These are phyloP conservation scores for Corchorus capsularis DNA, from an alignment of 345 rosid genomes.

Conservation along the genomic window DNA sequence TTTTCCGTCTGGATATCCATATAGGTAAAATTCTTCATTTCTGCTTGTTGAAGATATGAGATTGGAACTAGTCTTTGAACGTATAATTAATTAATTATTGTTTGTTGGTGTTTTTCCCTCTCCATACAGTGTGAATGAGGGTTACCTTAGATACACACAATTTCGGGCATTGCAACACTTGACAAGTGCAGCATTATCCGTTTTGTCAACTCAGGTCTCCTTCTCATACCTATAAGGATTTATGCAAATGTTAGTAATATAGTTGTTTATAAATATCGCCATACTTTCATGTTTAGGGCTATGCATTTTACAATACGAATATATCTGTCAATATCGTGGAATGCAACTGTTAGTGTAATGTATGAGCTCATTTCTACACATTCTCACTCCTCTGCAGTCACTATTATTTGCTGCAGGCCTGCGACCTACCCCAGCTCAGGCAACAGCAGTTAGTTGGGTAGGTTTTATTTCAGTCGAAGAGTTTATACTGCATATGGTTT, in stretches of 20 bases:
- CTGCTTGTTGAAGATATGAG: neutral
- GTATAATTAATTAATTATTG: neutral
- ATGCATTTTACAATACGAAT: neutral
- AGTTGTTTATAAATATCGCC: neutral
- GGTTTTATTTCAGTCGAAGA: constrained; percentile 17
- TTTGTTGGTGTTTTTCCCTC: neutral
- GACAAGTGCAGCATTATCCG: constrained; percentile 81
- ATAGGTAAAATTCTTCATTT: constrained; percentile 50
- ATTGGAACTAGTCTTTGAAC: neutral
- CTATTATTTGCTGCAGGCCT: constrained; percentile 97
- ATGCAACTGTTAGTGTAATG: neutral
- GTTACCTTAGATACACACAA: constrained; percentile 87
- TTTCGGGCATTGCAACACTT: constrained; percentile 90
- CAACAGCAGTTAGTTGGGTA: constrained; percentile 97
- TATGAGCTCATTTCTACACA: constrained; percentile 18
- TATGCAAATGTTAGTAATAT: neutral
- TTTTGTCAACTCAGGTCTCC: constrained; percentile 91
- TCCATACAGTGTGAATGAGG: constrained; percentile 78
- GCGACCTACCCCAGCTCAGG: constrained; percentile 94
- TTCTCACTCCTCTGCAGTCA: constrained; percentile 79
- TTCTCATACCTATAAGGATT: constrained; percentile 22
- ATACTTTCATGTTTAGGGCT: neutral
- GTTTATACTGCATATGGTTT: neutral
- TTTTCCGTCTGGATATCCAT: constrained; percentile 93
- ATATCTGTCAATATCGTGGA: neutral